Evolutionary conservation across 2,329 filamentous ascomycete genomes (phyloP).

Genomic region (Pochonia chlamydosporia): DNA sequence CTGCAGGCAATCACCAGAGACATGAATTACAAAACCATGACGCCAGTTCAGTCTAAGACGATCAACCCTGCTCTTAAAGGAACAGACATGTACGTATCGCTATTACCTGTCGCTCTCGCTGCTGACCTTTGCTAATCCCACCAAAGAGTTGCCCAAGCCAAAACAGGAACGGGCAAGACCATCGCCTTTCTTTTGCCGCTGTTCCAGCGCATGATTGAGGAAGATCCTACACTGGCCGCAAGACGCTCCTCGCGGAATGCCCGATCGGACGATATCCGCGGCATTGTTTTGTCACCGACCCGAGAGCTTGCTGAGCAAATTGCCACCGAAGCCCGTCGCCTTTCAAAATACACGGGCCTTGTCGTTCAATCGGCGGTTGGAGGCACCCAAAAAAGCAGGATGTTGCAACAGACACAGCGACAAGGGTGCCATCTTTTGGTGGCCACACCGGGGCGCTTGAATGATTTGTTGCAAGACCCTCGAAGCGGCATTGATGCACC

Average conservation of each 20-base stretch:
- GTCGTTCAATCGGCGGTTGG: conserved; percentile 76
- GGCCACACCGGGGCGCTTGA: conserved; percentile 81
- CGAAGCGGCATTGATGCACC: conserved; percentile 59
- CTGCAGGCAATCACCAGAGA: conserved; percentile 62
- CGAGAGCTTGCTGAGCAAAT: conserved; percentile 79
- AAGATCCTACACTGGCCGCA: conserved; percentile 55
- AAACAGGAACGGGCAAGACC: conserved; percentile 95
- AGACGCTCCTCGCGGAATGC: conserved; percentile 29
- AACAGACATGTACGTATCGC: conserved; percentile 65
- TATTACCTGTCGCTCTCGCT: neutral
- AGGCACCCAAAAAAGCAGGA: conserved; percentile 70
- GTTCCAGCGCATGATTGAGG: conserved; percentile 68
- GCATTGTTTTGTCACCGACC: conserved; percentile 72
- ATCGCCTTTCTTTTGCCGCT: conserved; percentile 85
- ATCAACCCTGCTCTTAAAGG: conserved; percentile 76
- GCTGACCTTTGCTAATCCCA: conserved; percentile 13
- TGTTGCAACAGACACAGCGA: conserved; percentile 61
- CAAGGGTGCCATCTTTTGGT: conserved; percentile 85
- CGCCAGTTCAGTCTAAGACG: conserved; percentile 81
- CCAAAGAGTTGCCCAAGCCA: conserved; percentile 79
- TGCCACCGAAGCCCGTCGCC: conserved; percentile 67
- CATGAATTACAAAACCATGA: conserved; percentile 82
- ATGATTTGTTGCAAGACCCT: conserved; percentile 70
- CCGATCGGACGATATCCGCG: conserved; percentile 54
- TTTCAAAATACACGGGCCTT: conserved; percentile 61